Evolutionary conservation across 805 yeast species (phyloP).

Genomic region (Yueomyces sinensis): DNA sequence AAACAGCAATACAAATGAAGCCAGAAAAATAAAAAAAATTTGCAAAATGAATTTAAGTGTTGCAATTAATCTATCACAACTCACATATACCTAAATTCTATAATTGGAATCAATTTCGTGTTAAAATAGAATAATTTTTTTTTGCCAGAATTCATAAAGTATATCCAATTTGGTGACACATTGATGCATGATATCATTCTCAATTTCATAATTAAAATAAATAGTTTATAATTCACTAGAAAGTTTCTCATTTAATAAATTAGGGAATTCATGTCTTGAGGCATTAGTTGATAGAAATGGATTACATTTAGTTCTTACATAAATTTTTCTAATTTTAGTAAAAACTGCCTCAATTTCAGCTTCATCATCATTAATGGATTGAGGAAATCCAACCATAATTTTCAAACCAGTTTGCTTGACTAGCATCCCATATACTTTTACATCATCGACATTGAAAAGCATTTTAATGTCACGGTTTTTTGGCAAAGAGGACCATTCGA

Average conservation of each 20-base stretch:
- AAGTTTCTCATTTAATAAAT: neutral
- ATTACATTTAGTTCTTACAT: conserved; percentile 14
- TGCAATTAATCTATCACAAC: too few relatives aligned
- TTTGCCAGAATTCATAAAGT: too few relatives aligned
- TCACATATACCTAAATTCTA: too few relatives aligned
- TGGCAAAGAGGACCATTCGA: conserved; percentile 6
- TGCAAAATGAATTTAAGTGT: too few relatives aligned
- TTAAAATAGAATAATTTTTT: too few relatives aligned
- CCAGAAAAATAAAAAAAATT: too few relatives aligned
- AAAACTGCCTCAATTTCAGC: conserved; percentile 9
- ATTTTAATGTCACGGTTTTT: conserved; percentile 8
- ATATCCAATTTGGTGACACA: too few relatives aligned
- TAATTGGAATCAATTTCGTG: too few relatives aligned
- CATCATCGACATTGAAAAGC: conserved; percentile 19
- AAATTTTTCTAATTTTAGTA: conserved; percentile 12
- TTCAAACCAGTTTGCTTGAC: conserved; percentile 19
- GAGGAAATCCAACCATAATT: conserved; percentile 17
- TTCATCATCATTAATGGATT: conserved; percentile 4
- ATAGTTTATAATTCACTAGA: too few relatives aligned
- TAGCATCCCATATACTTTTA: conserved; percentile 18
- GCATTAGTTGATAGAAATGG: conserved; percentile 10
- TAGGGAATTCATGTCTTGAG: neutral
- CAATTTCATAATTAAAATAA: too few relatives aligned
- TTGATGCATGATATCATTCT: too few relatives aligned
- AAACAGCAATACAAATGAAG: too few relatives aligned